A percentile compares a stretch with the other conserved stretches of the same genome.
Conservation (phyloP, 208 protist species). For the Angomonas ambiguus region DNA sequence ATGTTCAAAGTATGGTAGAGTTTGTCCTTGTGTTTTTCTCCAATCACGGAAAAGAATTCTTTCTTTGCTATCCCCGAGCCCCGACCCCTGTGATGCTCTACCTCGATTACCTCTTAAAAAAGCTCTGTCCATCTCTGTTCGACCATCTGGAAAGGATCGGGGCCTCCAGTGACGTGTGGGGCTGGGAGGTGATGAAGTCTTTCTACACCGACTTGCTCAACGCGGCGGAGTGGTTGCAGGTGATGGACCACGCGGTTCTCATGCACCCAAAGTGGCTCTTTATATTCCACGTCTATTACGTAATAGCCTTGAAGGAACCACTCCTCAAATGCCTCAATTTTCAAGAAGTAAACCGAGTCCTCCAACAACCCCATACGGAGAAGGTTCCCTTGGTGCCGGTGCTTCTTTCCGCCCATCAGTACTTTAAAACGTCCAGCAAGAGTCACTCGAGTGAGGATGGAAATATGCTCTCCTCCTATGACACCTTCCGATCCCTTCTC, state of each 20-base stretch:
- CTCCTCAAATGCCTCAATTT: conserved; percentile 32
- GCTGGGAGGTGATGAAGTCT: conserved; percentile 51
- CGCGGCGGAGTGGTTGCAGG: conserved; percentile 76
- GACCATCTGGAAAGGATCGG: conserved; percentile 52
- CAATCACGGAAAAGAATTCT: conserved; percentile 83
- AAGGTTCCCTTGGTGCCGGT: not conserved
- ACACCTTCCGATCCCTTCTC: conserved; percentile 25
- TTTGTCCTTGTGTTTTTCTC: conserved; percentile 55
- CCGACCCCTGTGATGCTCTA: conserved; percentile 47
- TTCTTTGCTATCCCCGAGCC: conserved; percentile 69
- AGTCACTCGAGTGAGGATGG: not conserved
- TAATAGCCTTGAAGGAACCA: conserved; percentile 27
- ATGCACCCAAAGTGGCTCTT: conserved; percentile 80
- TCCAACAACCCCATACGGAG: conserved; percentile 26
- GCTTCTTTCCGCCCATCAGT: not conserved
- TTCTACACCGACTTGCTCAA: conserved; percentile 78
- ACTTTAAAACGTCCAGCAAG: not conserved
- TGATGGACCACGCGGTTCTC: conserved; percentile 85
- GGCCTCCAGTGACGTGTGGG: conserved; percentile 58
- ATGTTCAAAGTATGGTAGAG: conserved; percentile 71
- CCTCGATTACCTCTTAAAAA: conserved; percentile 40
- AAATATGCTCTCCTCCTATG: conserved; percentile 9
- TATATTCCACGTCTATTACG: conserved; percentile 33
- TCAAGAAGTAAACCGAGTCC: conserved; percentile 32
- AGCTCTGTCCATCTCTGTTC: conserved; percentile 37